Evolutionary conservation across 2,329 filamentous ascomycete species (phyloP).

Genomic region (Alternaria gansuensis): DNA sequence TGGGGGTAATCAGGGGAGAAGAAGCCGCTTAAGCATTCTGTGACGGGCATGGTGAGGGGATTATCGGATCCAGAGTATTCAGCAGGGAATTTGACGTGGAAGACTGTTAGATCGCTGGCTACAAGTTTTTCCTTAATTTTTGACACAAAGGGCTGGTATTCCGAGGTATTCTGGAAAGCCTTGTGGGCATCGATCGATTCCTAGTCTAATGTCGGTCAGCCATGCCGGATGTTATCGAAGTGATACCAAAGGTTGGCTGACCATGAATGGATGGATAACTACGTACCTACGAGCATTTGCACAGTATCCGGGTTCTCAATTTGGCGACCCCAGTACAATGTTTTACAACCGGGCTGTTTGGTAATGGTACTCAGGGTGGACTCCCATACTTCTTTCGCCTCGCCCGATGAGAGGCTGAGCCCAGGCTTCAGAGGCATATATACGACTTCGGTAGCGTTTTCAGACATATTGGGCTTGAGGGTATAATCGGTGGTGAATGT

Average conservation of each 20-base stretch:
- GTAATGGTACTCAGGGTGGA: constrained; percentile 48
- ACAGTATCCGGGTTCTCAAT: constrained; percentile 53
- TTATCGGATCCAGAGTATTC: constrained; percentile 25
- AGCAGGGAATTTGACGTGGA: constrained; percentile 49
- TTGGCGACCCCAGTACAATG: constrained; percentile 50
- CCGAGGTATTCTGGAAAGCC: constrained; percentile 50
- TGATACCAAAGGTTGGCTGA: not conserved
- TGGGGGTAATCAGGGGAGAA: constrained; percentile 50
- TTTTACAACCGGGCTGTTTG: constrained; percentile 50
- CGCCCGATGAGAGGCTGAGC: constrained; percentile 33
- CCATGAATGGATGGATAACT: constrained; percentile 31
- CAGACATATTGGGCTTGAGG: constrained; percentile 28
- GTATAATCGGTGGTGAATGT: not conserved
- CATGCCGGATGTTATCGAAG: too few species aligned
- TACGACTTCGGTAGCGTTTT: constrained; percentile 53
- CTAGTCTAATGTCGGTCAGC: constrained; percentile 53
- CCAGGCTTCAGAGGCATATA: constrained; percentile 52
- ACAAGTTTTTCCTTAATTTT: constrained; percentile 41
- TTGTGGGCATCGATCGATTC: constrained; percentile 52
- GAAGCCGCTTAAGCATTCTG: constrained; percentile 59
- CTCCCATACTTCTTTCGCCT: constrained; percentile 45
- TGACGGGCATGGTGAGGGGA: constrained; percentile 56
- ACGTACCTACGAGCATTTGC: constrained; percentile 55
- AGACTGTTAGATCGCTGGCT: constrained; percentile 36
- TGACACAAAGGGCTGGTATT: constrained; percentile 53